phyloP scores from a whole-genome alignment of 352 stramenopile species.

The Phytopythium vexans region DNA sequence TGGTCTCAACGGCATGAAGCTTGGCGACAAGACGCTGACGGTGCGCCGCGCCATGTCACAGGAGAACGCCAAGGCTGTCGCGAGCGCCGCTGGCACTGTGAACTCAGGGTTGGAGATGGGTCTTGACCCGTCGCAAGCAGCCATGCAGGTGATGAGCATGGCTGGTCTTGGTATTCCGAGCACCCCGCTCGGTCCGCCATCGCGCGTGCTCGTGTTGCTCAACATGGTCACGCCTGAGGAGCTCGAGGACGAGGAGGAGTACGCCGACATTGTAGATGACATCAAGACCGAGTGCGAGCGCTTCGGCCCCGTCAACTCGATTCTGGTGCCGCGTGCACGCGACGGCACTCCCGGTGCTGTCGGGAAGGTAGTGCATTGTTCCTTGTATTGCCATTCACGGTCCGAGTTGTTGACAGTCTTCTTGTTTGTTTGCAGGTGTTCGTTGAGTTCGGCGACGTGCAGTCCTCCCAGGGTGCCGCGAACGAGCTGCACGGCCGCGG shows the following conservation, averaged over 20 bases:
- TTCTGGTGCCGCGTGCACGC: slow-evolving; percentile 69
- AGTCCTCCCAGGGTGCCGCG: slow-evolving; percentile 76
- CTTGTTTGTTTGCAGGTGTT: slow-evolving; percentile 75
- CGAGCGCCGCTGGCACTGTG: slow-evolving; percentile 57
- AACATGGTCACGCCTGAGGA: slow-evolving; percentile 99
- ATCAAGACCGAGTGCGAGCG: slow-evolving; percentile 95
- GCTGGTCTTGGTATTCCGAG: slow-evolving; percentile 47
- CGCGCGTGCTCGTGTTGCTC: slow-evolving; percentile 91
- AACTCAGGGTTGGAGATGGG: slow-evolving; percentile 70
- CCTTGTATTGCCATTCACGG: not conserved
- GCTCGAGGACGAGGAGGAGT: slow-evolving; percentile 94
- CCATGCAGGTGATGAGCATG: slow-evolving; percentile 69
- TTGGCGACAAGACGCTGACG: slow-evolving; percentile 90
- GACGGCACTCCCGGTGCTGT: slow-evolving; percentile 57
- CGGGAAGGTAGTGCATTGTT: slow-evolving; percentile 43
- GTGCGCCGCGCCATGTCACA: slow-evolving; percentile 85
- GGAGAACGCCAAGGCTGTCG: slow-evolving; percentile 63
- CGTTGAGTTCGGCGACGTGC: slow-evolving; percentile 89
- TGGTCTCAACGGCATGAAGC: slow-evolving; percentile 95
- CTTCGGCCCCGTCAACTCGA: slow-evolving; percentile 74
- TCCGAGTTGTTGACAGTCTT: not conserved
- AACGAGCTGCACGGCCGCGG: slow-evolving; percentile 89
- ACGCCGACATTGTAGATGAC: slow-evolving; percentile 94
- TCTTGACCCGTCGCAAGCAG: slow-evolving; percentile 56
- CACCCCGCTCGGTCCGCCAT: slow-evolving; percentile 56